A percentile compares a stretch with the other conserved stretches of the same genome.
These are phyloP conservation scores for Beta vulgaris DNA, from an alignment of 148 eudicot genomes.

Conservation along the genomic window DNA sequence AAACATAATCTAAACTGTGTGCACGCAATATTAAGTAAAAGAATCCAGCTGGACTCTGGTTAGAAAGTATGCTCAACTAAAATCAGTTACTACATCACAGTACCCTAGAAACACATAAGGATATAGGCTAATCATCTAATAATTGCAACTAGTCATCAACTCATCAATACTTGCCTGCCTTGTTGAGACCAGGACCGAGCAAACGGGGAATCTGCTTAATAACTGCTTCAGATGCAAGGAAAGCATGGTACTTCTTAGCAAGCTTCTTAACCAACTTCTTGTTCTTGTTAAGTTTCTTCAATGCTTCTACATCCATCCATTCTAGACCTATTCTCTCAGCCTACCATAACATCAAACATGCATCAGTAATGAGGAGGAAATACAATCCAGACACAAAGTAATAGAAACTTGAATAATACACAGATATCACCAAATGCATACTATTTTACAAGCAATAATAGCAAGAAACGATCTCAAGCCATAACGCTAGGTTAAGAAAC, in stretches of 20 bases:
- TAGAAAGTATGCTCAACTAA: neutral
- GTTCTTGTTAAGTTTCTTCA: slow-evolving; percentile 82
- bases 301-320: slow-evolving; percentile 79
- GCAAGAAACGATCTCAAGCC: neutral
- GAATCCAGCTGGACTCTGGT: neutral
- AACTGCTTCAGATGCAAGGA: slow-evolving; percentile 78
- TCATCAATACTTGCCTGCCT: slow-evolving; percentile 84
- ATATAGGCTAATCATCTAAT: neutral
- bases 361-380: neutral
- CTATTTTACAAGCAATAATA: neutral
- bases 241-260: slow-evolving; percentile 80
- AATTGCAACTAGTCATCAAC: too few species aligned
- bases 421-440: neutral
- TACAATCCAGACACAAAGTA: neutral
- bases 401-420: neutral
- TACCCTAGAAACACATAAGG: neutral
- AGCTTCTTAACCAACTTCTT: slow-evolving; percentile 82
- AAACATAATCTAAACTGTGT: neutral
- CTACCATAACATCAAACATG: slow-evolving; percentile 29
- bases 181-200: slow-evolving; percentile 83
- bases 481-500: neutral
- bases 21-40: neutral
- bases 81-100: neutral
- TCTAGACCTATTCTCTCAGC: slow-evolving; percentile 72
- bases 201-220: slow-evolving; percentile 92